phyloP scores from a whole-genome alignment of 1,284 basidiomycete genomes.

The Trichosporon ovoides region DNA sequence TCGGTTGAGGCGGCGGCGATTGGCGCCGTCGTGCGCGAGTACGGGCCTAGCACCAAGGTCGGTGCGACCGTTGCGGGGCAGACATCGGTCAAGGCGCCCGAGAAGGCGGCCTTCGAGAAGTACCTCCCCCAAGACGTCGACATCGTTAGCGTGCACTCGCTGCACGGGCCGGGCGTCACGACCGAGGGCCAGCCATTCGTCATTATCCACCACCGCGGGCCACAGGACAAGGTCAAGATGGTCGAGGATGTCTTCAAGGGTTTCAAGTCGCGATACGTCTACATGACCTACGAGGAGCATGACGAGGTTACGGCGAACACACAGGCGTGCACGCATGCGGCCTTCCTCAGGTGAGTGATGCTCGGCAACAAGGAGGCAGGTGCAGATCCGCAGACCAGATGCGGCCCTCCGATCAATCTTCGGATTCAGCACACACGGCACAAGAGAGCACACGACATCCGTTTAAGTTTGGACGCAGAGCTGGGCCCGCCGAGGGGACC shows the following conservation, averaged over 20 bases:
- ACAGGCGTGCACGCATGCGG: conserved; percentile 95
- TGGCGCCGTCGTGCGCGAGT: conserved; percentile 73
- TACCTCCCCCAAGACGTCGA: conserved; percentile 79
- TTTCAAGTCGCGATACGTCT: conserved; percentile 82
- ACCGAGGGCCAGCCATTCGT: conserved; percentile 90
- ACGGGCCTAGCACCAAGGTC: conserved; percentile 89
- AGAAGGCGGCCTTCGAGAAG: conserved; percentile 82
- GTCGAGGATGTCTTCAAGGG: conserved; percentile 79
- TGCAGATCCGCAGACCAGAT: neutral
- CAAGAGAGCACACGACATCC: neutral
- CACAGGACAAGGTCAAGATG: conserved; percentile 64
- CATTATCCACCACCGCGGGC: conserved; percentile 79
- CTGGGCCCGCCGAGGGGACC: neutral
- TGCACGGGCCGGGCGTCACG: conserved; percentile 89
- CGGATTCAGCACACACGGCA: neutral
- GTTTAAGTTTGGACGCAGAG: neutral
- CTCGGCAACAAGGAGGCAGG: too few relatives aligned
- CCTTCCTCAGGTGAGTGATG: conserved; percentile 74
- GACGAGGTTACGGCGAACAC: conserved; percentile 96
- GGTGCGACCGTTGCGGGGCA: conserved; percentile 90
- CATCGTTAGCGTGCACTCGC: conserved; percentile 88
- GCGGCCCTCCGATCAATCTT: neutral
- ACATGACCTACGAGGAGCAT: conserved; percentile 92
- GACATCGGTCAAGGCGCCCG: conserved; percentile 94
- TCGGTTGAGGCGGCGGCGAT: conserved; percentile 92